Evolutionary conservation across 257 asterid species (phyloP).

Genomic region (Nicotiana tomentosiformis): DNA sequence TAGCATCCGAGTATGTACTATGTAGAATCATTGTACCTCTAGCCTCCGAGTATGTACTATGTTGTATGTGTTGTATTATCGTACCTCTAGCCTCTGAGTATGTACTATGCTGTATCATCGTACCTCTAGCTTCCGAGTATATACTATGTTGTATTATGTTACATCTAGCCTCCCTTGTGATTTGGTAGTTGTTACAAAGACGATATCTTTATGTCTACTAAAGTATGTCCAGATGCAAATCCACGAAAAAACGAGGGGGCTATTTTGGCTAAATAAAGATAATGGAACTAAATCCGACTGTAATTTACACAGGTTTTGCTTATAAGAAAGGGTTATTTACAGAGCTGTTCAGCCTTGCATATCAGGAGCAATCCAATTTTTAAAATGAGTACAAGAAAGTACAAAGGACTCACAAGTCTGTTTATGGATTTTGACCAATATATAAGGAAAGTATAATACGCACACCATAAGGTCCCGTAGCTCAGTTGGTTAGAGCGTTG

Average conservation of each 20-base stretch:
- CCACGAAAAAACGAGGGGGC: not conserved
- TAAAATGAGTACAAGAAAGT: too few species aligned
- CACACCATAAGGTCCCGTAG: slow-evolving; percentile 54
- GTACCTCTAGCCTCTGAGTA: not conserved
- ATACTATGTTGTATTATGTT: too few species aligned
- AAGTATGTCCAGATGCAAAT: not conserved
- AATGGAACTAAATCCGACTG: not conserved
- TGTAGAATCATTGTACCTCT: not conserved
- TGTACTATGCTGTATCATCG: not conserved
- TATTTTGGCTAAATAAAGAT: not conserved
- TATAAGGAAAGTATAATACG: too few species aligned
- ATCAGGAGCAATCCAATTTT: too few species aligned
- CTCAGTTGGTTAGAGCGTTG: slow-evolving; percentile 99
- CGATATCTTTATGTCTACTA: not conserved
- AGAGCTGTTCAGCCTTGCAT: not conserved
- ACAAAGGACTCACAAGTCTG: too few species aligned
- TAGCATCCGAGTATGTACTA: not conserved
- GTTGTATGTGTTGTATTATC: not conserved
- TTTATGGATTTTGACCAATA: too few species aligned
- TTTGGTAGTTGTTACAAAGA: not conserved
- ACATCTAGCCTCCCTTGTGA: not conserved
- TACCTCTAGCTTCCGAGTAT: not conserved
- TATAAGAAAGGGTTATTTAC: not conserved
- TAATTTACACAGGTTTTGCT: not conserved
- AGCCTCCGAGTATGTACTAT: not conserved